Evolutionary conservation across 768 basidiomycete genomes (phyloP).

Genomic region (Phanerochaete carnosa): DNA sequence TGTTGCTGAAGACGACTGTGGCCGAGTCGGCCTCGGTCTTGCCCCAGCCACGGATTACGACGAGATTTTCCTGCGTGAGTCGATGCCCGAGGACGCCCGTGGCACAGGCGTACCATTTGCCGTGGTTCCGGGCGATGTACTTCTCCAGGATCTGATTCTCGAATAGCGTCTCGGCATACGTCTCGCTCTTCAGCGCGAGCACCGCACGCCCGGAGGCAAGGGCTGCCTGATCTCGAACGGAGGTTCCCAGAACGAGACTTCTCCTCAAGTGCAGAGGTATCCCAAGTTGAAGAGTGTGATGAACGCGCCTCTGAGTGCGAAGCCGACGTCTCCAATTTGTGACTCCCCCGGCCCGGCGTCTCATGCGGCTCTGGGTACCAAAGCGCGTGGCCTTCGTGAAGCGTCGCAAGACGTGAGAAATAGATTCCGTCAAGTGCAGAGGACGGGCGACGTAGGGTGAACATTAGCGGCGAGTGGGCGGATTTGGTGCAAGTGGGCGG

Average conservation of each 20-base stretch:
- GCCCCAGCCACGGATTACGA: background rate
- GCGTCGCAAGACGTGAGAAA: background rate
- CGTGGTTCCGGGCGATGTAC: background rate
- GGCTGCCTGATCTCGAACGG: background rate
- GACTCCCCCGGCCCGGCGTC: background rate
- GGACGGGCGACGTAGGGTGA: too few relatives aligned
- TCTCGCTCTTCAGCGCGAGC: background rate
- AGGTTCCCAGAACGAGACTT: background rate
- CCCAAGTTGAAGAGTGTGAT: background rate
- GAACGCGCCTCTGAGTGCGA: background rate
- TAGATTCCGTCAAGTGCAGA: background rate
- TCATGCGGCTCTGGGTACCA: background rate
- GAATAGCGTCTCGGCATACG: background rate
- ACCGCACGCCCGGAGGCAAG: background rate
- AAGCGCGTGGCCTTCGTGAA: background rate
- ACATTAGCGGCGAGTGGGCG: too few relatives aligned
- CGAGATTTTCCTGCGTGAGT: background rate
- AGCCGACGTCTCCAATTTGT: background rate
- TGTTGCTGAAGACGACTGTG: background rate
- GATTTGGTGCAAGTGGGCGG: too few relatives aligned
- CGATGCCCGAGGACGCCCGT: background rate
- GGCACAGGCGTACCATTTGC: background rate
- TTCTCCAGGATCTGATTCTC: background rate
- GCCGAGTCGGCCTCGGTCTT: background rate
- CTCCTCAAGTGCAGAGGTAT: background rate